A percentile compares a stretch with the other conserved stretches of the same genome.
These are phyloP conservation scores for Alnus glutinosa DNA, from an alignment of 306 rosid species.

Conservation along the genomic window DNA sequence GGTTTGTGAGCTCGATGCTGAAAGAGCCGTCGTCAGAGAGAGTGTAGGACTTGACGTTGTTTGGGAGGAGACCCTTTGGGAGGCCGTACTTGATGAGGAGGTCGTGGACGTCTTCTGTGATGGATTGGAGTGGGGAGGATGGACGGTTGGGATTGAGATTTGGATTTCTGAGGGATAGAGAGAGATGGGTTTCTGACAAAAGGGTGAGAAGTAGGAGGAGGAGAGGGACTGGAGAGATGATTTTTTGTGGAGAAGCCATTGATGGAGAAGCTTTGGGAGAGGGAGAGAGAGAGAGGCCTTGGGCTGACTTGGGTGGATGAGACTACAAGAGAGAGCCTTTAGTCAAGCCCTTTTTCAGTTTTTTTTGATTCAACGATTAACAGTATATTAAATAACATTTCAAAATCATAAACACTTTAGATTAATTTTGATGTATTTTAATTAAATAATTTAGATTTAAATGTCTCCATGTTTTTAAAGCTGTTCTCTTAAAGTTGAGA, in stretches of 20 bases:
- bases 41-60: conserved; percentile 60
- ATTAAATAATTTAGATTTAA: too few species aligned
- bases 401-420: too few species aligned
- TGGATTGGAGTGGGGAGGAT: conserved; percentile 8
- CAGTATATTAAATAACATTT: too few species aligned
- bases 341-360: too few species aligned
- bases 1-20: conserved; percentile 41
- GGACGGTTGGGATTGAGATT: conserved; percentile 8
- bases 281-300: background rate
- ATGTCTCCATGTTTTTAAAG: too few species aligned
- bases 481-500: too few species aligned
- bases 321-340: too few species aligned
- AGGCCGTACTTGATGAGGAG: conserved; percentile 64
- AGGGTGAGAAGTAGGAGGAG: conserved; percentile 28
- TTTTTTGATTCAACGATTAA: too few species aligned
- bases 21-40: conserved; percentile 56
- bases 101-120: conserved; percentile 57
- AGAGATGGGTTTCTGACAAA: conserved; percentile 22
- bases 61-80: conserved; percentile 73
- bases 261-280: conserved; percentile 2
- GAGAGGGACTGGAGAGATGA: conserved; percentile 18
- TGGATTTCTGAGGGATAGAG: conserved; percentile 21
- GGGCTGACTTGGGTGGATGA: background rate
- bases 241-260: conserved; percentile 33
- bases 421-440: too few species aligned